Percentiles rank a stretch among this genome's conserved stretches.
Evolutionary conservation across 164 flowering plant species (phyloP).

Genomic region (Platanus orientalis): DNA sequence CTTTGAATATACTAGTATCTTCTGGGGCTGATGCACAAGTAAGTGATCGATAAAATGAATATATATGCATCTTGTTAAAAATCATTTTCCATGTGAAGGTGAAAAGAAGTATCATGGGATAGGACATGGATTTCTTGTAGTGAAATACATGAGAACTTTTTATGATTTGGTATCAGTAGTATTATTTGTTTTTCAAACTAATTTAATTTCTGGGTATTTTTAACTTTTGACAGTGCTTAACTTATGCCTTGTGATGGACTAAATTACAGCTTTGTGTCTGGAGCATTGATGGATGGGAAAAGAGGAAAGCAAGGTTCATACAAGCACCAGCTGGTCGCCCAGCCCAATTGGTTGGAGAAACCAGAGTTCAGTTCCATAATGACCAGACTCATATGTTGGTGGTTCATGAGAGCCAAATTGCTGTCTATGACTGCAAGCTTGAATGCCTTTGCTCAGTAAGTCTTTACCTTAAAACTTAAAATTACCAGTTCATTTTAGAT

Average conservation of each 20-base stretch:
- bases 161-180: not conserved
- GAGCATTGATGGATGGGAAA: conserved; percentile 73
- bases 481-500: no score
- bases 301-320: conserved; percentile 46
- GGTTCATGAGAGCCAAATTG: conserved; percentile 63
- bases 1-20: conserved; percentile 53
- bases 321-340: conserved; percentile 53
- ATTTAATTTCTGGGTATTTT: not conserved
- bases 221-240: not conserved
- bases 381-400: conserved; percentile 61
- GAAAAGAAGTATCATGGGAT: no score
- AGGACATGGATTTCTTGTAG: not conserved
- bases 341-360: conserved; percentile 49
- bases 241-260: not conserved
- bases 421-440: conserved; percentile 61
- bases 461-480: no score
- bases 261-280: conserved; percentile 51
- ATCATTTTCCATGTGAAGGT: not conserved
- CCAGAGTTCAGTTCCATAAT: conserved; percentile 70
- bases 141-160: not conserved
- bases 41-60: conserved; percentile 6
- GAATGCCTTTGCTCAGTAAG: conserved; percentile 53
- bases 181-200: not conserved
- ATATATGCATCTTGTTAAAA: not conserved
- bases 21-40: conserved; percentile 84